These are phyloP conservation scores for Biscogniauxia marginata DNA, from an alignment of 2,329 filamentous ascomycete species.

Conservation along the genomic window DNA sequence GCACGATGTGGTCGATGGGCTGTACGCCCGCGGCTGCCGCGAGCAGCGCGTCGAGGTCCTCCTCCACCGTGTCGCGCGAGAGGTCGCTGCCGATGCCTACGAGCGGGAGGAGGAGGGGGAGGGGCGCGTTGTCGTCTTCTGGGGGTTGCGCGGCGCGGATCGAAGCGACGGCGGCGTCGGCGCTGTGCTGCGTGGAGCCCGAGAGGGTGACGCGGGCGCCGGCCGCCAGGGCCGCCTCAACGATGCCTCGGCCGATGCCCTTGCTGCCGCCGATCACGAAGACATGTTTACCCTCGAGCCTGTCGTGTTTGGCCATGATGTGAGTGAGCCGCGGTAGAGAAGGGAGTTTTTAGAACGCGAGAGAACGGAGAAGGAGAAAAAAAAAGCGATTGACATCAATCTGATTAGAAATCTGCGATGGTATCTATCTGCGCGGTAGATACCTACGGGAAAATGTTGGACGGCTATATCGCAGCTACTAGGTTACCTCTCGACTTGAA, in stretches of 20 bases:
- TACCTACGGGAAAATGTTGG: background rate
- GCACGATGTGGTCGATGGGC: constrained; percentile 28
- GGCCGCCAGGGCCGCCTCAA: constrained; percentile 25
- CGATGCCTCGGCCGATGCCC: constrained; percentile 30
- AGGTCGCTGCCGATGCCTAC: constrained; percentile 24
- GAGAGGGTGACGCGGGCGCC: constrained; percentile 25
- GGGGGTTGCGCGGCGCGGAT: constrained; percentile 20
- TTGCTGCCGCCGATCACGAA: constrained; percentile 30
- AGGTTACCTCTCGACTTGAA: background rate
- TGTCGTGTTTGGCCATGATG: constrained; percentile 32
- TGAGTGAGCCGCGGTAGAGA: background rate
- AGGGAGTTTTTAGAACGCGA: background rate
- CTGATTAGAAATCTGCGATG: background rate
- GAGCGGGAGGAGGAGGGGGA: constrained; percentile 1
- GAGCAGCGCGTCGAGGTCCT: constrained; percentile 25
- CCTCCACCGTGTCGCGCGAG: constrained; percentile 17
- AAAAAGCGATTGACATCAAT: too few species aligned
- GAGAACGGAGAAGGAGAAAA: too few species aligned
- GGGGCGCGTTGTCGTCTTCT: constrained; percentile 1
- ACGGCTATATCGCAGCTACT: too few species aligned
- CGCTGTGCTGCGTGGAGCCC: constrained; percentile 21
- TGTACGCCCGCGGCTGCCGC: constrained; percentile 6
- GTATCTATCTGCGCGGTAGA: background rate
- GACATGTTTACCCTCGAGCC: constrained; percentile 31
- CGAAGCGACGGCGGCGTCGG: constrained; percentile 18